Evolutionary conservation across 441 rosid genomes (phyloP).

Genomic region (Syzygium syzygioides): DNA sequence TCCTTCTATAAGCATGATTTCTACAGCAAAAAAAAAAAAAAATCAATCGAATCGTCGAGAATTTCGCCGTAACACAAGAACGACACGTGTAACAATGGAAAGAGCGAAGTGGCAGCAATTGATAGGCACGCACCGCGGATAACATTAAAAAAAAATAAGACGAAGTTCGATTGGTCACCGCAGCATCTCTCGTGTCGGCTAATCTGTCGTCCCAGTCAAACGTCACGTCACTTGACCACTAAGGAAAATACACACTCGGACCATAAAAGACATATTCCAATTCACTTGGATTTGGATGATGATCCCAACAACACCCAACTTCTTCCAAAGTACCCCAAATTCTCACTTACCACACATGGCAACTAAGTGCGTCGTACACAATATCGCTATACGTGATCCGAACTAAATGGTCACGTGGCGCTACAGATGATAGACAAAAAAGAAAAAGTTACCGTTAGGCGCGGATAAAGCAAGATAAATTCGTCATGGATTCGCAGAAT

Average conservation of each 20-base stretch:
- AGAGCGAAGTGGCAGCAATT: background rate
- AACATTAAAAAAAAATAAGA: background rate
- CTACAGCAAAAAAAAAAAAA: background rate
- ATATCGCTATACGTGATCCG: background rate
- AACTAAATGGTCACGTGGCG: background rate
- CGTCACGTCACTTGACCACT: background rate
- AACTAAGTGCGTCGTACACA: background rate
- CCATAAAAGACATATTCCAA: background rate
- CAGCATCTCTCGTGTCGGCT: background rate
- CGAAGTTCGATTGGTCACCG: background rate
- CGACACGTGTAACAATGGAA: background rate
- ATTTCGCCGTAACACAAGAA: background rate
- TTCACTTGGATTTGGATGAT: background rate
- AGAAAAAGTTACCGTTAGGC: background rate
- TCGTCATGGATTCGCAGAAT: rapidly evolving
- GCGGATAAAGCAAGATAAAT: background rate
- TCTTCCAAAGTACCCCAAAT: background rate
- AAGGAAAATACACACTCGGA: background rate
- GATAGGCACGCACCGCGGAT: background rate
- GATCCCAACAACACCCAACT: background rate
- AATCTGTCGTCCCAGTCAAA: background rate
- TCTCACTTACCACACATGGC: background rate
- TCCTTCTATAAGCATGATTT: background rate
- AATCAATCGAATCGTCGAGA: background rate
- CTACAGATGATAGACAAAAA: background rate